Evolutionary conservation across 805 yeast species (phyloP), one percentile per base, ranked within the genome.

Genomic region (Blastobotrys attinorum): DNA sequence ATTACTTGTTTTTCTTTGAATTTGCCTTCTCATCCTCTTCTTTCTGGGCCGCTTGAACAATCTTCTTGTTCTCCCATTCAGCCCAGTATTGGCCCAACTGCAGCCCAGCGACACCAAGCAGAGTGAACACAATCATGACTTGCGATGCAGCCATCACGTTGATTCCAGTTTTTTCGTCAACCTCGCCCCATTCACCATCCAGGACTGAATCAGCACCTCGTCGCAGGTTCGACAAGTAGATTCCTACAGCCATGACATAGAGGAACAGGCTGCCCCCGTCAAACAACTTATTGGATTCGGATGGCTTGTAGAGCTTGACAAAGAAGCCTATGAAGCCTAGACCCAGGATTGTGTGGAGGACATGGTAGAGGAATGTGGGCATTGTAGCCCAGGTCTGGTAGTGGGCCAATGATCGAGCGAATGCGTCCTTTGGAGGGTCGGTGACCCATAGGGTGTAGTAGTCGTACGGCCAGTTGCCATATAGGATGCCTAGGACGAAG

Each of bases 61-160:
- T 42, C 44, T 46, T 45, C 22, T 43, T 46, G 40, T 57, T 58
- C 34, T 79, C 83, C 74, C 77, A 72, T 55, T 76, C 77, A 23
- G 95, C 95, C 66, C 83, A 90, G 75, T 83, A 86, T 57, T 90
- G 73, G 31, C 97, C 97, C 42, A 76, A 79, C 67, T 92, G 97
- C 53, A 92, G 73, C 7, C 84, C 71, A 35, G 88, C 65, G n/a
- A 88, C 83, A 51, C 96, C 97, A 18, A 77, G 59, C 42, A 89
- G 67, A 15, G 83, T 70, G 43, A 86, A 61, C 6, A 83, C 76
- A 52, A 85, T 71, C 71, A 90, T 81, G 31, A 82, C 73, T 64
- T 82, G 81, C 22, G 92, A 80, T 3, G 97, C 97, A 33, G 92
- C 96, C 57, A 92, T 76, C 32, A 92, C 96, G 51, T 85, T 86